phyloP scores from a whole-genome alignment of 345 rosid genomes.

The Euclidium syriacum region DNA sequence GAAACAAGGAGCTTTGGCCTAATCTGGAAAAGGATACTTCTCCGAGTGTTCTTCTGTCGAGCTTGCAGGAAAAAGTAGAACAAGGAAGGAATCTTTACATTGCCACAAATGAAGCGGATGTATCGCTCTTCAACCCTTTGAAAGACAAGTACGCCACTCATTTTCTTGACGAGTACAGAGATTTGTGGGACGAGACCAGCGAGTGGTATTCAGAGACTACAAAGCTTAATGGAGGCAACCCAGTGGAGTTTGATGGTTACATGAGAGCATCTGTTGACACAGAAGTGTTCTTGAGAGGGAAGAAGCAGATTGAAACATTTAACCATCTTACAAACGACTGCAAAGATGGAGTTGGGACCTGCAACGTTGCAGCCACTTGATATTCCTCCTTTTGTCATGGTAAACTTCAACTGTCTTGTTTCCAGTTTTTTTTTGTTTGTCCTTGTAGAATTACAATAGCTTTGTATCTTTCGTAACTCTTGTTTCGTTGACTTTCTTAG shows the following conservation, averaged over 20 bases:
- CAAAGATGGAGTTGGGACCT: slow-evolving; percentile 80
- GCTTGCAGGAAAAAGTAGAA: slow-evolving; percentile 62
- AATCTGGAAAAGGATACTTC: slow-evolving; percentile 73
- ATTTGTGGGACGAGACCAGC: slow-evolving; percentile 78
- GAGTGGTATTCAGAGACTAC: slow-evolving; percentile 89
- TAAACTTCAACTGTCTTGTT: slow-evolving; percentile 10
- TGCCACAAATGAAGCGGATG: slow-evolving; percentile 73
- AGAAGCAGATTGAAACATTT: slow-evolving; percentile 91
- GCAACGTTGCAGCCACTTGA: slow-evolving; percentile 63
- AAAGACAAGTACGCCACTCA: slow-evolving; percentile 80
- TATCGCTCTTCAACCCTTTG: slow-evolving; percentile 63
- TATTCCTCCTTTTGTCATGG: slow-evolving; percentile 5
- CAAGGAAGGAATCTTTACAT: slow-evolving; percentile 76
- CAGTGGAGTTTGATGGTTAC: slow-evolving; percentile 89
- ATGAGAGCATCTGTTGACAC: slow-evolving; percentile 87
- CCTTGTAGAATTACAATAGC: slow-evolving; percentile 15
- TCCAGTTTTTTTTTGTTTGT: slow-evolving; percentile 18
- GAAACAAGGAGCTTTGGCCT: slow-evolving; percentile 79
- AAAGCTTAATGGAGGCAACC: slow-evolving; percentile 71
- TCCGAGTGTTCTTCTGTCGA: slow-evolving; percentile 49
- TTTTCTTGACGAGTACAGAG: slow-evolving; percentile 78
- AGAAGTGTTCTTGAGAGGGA: slow-evolving; percentile 90
- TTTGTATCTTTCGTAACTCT: not conserved
- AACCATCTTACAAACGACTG: slow-evolving; percentile 88
- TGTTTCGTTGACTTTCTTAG: slow-evolving; percentile 16